Base-by-base conservation (phyloP, 2,329 filamentous ascomycete species). In the Pleurostoma richardsiae region DNA sequence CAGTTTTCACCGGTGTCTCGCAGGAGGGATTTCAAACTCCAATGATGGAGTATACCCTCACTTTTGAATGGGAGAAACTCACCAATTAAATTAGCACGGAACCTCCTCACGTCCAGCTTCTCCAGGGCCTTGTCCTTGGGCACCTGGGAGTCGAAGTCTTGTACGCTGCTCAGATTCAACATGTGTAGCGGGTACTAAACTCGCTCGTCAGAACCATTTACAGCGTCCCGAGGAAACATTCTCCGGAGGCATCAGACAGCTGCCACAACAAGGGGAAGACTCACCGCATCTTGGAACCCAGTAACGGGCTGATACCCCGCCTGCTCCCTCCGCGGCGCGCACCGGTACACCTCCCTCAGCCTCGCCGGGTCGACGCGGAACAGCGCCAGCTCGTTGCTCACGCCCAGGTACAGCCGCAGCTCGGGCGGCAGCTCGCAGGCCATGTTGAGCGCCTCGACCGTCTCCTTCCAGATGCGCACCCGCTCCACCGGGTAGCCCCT, bases 51-150 rank as follows among this genome's bases (percentile, higher is more conserved):
- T 10, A 6, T 30, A 33, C 19, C 19, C 19, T 19, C 19, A 19
- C 19, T 19, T 19, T 19, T 19, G 19, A 26, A 30, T 10, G 28
- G 19, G 30, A 29, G 26, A 10, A 3, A 53, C 69, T 62, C 63
- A 83, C 79, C 66, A 54, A 88, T 82, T 31, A 91, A 80, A 56
- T 91, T 90, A 36, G 86, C 78, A 28, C 86, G 77, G 64, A 88
- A 90, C 10, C 84, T 76, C 11, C 77, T 67, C 6, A 79, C 77
- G 47, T 85, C 80, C 0, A 90, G 70, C 29, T 73, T 66, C 29
- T 72, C 69, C 19, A 77, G 59, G 5, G 58, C 57, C 28, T 72
- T 65, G 43, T 74, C 73, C 53, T 73, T 74, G 2, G 74, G 71
- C 6, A 88, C 72, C 41, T 77, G 69, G 3, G 69, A 64, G 49